Percentiles rank a stretch among this genome's conserved stretches.
Conservation (phyloP, 2,329 filamentous ascomycete genomes). For the Cordyceps tenuipes region DNA sequence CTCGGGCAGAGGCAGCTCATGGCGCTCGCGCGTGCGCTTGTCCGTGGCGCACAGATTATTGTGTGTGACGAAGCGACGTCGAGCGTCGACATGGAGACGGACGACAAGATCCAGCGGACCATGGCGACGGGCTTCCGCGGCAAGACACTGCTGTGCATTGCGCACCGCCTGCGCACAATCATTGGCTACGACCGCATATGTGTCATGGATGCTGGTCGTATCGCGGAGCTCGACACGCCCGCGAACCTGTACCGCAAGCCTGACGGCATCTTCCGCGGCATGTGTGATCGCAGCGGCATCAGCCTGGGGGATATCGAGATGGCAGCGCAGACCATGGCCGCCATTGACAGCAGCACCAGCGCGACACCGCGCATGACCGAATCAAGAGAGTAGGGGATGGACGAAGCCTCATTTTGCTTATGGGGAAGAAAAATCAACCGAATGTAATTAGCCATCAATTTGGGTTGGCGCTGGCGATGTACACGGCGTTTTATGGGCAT, state of each 20-base stretch:
- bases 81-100: constrained; percentile 90
- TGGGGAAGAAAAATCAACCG: not conserved
- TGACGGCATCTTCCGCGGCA: constrained; percentile 73
- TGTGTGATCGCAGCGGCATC: constrained; percentile 86
- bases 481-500: not conserved
- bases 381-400: not conserved
- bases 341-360: constrained; percentile 3
- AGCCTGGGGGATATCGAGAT: constrained; percentile 43
- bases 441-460: not conserved
- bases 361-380: not conserved
- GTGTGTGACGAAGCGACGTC: constrained; percentile 95
- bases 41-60: constrained; percentile 82
- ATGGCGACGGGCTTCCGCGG: constrained; percentile 80
- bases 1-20: constrained; percentile 92
- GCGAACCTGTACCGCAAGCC: constrained; percentile 58
- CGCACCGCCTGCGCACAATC: constrained; percentile 85
- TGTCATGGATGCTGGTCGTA: constrained; percentile 85
- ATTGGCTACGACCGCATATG: constrained; percentile 92
- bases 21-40: constrained; percentile 84
- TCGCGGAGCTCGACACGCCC: constrained; percentile 80
- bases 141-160: constrained; percentile 85
- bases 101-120: constrained; percentile 87
- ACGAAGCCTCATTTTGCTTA: not conserved
- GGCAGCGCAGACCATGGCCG: constrained; percentile 25
- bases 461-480: not conserved